A percentile compares a stretch with the other conserved stretches of the same genome.
Conservation (phyloP, 306 rosid genomes). For the Rosa multiflora region DNA sequence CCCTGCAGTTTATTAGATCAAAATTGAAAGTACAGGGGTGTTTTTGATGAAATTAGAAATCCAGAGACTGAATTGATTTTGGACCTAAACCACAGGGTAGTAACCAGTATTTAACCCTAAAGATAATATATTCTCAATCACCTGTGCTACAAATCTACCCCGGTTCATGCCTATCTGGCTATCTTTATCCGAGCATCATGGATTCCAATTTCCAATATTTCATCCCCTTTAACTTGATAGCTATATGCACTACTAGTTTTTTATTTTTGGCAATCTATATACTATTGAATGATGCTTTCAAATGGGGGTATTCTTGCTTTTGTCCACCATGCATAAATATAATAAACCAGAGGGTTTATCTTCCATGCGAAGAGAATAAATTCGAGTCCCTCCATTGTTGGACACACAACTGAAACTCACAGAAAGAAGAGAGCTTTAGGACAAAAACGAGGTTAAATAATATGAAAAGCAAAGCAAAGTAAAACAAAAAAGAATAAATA, state of each 20-base stretch:
- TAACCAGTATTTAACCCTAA: no score
- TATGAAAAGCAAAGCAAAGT: background rate
- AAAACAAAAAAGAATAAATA: constrained; percentile 46
- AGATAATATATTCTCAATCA: no score
- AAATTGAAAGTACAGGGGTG: no score
- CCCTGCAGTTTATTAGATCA: no score
- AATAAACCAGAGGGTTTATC: background rate
- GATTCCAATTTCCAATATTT: background rate
- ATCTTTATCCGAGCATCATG: background rate
- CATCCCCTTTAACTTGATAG: background rate
- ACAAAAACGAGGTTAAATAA: constrained; percentile 13
- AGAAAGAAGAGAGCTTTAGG: constrained; percentile 21
- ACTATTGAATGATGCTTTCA: background rate
- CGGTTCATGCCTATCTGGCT: background rate
- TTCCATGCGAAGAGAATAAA: constrained; percentile 12
- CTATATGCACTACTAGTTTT: background rate
- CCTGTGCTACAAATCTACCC: no score
- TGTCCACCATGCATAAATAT: constrained; percentile 5
- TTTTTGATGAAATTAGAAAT: no score
- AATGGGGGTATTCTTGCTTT: background rate
- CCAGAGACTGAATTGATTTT: no score
- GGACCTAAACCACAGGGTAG: no score
- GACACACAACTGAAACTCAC: constrained; percentile 24
- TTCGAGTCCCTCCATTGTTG: constrained; percentile 28
- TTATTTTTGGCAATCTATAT: no score